These are phyloP conservation scores for Extremus antarcticus DNA, from an alignment of 495 filamentous ascomycete genomes.

Conservation along the genomic window DNA sequence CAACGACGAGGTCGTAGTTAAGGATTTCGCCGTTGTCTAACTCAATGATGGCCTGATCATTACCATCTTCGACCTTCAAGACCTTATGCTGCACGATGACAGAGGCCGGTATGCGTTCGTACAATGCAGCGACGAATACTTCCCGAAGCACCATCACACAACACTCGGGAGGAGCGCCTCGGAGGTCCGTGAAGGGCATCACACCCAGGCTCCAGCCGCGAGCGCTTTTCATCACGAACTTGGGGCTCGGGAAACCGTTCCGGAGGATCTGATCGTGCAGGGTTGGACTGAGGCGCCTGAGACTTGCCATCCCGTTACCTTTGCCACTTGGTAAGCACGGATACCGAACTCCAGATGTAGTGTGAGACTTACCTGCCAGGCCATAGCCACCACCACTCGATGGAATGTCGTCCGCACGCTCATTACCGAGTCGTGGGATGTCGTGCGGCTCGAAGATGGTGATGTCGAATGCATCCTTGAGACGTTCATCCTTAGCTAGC, in stretches of 20 bases:
- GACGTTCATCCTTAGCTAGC: not conserved
- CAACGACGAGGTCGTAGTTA: not conserved
- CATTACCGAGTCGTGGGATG: not conserved
- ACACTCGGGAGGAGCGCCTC: not conserved
- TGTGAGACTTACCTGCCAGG: too few relatives aligned
- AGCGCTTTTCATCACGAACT: not conserved
- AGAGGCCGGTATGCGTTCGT: not conserved
- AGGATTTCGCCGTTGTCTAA: not conserved
- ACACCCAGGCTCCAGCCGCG: not conserved
- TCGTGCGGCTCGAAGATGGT: not conserved
- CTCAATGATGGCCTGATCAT: not conserved
- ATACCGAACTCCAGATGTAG: too few relatives aligned
- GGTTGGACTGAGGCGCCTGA: not conserved
- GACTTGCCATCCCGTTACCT: not conserved
- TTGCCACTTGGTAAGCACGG: too few relatives aligned
- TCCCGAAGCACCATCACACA: not conserved
- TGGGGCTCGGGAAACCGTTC: not conserved
- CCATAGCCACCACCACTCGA: not conserved
- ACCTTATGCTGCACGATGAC: not conserved
- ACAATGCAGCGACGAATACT: not conserved
- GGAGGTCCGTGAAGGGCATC: not conserved
- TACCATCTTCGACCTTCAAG: not conserved
- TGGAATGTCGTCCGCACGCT: not conserved
- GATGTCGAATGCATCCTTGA: not conserved
- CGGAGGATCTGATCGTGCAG: not conserved